These are phyloP conservation scores for Venturia nashicola DNA, from an alignment of 2,329 filamentous ascomycete species.

Conservation along the genomic window DNA sequence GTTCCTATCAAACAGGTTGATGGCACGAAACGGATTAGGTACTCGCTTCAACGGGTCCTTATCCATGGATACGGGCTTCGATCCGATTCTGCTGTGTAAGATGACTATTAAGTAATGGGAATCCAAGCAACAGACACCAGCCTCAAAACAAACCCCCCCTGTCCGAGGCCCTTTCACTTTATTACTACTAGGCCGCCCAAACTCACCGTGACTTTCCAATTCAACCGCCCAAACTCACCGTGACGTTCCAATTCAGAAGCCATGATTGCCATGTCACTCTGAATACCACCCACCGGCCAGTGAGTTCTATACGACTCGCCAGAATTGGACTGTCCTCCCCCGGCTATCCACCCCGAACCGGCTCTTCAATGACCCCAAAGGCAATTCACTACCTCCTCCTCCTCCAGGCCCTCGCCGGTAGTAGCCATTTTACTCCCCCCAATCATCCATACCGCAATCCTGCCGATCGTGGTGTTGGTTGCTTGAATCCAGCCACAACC, in stretches of 20 bases:
- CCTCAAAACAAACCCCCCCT: background rate
- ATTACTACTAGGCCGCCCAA: background rate
- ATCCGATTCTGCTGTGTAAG: background rate
- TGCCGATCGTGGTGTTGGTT: background rate
- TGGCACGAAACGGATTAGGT: background rate
- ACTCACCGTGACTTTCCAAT: background rate
- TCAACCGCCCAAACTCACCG: background rate
- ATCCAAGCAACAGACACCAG: background rate
- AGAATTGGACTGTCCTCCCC: background rate
- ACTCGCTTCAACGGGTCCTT: background rate
- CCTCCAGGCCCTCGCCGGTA: slow-evolving; percentile 16
- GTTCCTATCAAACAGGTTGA: no score
- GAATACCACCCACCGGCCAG: background rate
- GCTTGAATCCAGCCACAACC: background rate
- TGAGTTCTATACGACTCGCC: background rate
- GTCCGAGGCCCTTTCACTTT: background rate
- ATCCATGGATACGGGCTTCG: background rate
- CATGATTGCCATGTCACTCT: background rate
- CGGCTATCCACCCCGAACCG: background rate
- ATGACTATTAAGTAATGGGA: background rate
- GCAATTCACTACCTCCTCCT: slow-evolving; percentile 30
- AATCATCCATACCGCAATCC: background rate
- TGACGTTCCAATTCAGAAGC: background rate
- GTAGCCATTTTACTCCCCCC: background rate
- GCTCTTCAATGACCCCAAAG: slow-evolving; percentile 28